Conservation (phyloP, 148 eudicot genomes). For the Talinum fruticosum region DNA sequence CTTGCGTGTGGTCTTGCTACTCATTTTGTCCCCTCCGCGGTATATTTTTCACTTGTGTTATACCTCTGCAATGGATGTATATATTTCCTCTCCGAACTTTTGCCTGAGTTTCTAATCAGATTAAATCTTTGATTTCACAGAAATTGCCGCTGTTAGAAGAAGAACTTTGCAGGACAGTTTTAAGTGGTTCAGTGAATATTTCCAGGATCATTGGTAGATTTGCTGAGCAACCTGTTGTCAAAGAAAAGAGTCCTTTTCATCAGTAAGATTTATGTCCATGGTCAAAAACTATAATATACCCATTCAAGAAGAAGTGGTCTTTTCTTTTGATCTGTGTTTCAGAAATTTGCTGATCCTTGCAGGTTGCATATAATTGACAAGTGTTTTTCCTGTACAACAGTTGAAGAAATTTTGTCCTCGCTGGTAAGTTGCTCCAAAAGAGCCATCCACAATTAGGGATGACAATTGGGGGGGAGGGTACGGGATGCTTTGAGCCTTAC, state of each 20-base stretch:
- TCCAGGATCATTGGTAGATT: conserved; percentile 46
- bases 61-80: no score
- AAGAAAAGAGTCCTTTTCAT: conserved; percentile 62
- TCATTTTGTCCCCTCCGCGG: conserved; percentile 75
- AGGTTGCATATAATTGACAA: conserved; percentile 66
- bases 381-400: conserved; percentile 65
- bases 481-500: neutral
- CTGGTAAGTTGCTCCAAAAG: conserved; percentile 51
- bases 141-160: conserved; percentile 58
- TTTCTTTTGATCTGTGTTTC: neutral
- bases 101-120: neutral
- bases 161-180: conserved; percentile 48
- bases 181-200: conserved; percentile 41
- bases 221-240: conserved; percentile 57
- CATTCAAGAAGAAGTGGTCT: no score
- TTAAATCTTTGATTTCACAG: conserved; percentile 38
- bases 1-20: conserved; percentile 99
- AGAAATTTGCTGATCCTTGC: conserved; percentile 20
- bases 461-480: no score
- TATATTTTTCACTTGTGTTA: conserved; percentile 23
- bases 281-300: no score
- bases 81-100: neutral
- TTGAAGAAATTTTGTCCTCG: conserved; percentile 72
- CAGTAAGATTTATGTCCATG: no score
- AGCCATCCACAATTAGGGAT: neutral